Evolutionary conservation across 2,329 filamentous ascomycete species (phyloP).

Genomic region (Botrytis sinoallii): DNA sequence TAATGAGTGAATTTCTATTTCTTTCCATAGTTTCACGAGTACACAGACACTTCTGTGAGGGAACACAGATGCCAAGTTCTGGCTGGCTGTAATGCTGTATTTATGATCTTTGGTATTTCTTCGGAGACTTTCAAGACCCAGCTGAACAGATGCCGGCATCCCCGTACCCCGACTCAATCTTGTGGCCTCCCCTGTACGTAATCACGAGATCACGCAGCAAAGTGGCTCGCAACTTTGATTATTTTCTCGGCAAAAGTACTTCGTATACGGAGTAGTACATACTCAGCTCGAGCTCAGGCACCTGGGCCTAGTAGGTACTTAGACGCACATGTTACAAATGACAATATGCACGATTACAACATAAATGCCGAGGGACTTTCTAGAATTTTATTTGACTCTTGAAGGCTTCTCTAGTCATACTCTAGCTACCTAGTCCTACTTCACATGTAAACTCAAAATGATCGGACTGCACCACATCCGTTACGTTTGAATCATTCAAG

Average conservation of each 20-base stretch:
- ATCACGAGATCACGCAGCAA: neutral
- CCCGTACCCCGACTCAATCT: neutral
- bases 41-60: neutral
- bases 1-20: neutral
- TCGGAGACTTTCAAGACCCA: neutral
- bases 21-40: neutral
- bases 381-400: neutral
- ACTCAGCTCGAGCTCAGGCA: neutral
- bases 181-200: neutral
- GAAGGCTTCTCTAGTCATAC: neutral
- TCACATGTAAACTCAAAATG: neutral
- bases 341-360: neutral
- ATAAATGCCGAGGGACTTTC: neutral
- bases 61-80: neutral
- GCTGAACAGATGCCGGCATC: neutral
- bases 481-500: neutral
- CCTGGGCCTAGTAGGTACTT: neutral
- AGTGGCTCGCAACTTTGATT: neutral
- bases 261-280: neutral
- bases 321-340: neutral
- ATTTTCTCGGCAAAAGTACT: neutral
- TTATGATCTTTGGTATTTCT: neutral
- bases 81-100: neutral
- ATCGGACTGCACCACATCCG: neutral
- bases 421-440: neutral